phyloP scores from a whole-genome alignment of 345 rosid species.

The Camelina hispida region DNA sequence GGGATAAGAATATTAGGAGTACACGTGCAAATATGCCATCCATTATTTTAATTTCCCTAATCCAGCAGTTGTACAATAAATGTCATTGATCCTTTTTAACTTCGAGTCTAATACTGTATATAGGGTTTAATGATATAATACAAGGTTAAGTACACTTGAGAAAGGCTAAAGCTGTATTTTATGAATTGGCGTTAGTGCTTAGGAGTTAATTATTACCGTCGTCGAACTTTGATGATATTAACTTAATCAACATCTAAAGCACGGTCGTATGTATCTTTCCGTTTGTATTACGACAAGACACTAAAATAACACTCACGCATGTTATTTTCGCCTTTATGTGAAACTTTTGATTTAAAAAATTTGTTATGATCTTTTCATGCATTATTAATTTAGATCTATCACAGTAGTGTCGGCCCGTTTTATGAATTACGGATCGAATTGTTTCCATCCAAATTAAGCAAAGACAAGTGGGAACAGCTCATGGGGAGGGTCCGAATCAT shows the following conservation, averaged over 20 bases:
- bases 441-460: slow-evolving; percentile 43
- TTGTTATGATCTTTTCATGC: background rate
- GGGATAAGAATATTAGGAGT: slow-evolving; percentile 30
- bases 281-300: slow-evolving; percentile 24
- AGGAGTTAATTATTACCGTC: background rate
- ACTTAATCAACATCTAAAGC: slow-evolving; percentile 14
- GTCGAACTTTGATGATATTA: background rate
- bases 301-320: slow-evolving; percentile 20
- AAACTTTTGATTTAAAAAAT: slow-evolving; percentile 4
- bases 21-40: slow-evolving; percentile 47
- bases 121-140: slow-evolving; percentile 31
- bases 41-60: background rate
- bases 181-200: background rate
- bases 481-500: slow-evolving; percentile 32
- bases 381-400: background rate
- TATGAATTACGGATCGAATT: slow-evolving; percentile 26
- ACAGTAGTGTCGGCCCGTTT: slow-evolving; percentile 40
- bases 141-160: slow-evolving; percentile 38
- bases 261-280: slow-evolving; percentile 18
- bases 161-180: slow-evolving; percentile 33
- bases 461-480: slow-evolving; percentile 48
- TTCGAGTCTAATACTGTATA: slow-evolving; percentile 5
- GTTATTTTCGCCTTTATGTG: slow-evolving; percentile 17
- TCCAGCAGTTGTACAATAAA: slow-evolving; percentile 23
- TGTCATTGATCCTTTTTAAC: slow-evolving; percentile 22